Evolutionary conservation across 306 rosid genomes (phyloP).

Genomic region (Dalbergia oliveri): DNA sequence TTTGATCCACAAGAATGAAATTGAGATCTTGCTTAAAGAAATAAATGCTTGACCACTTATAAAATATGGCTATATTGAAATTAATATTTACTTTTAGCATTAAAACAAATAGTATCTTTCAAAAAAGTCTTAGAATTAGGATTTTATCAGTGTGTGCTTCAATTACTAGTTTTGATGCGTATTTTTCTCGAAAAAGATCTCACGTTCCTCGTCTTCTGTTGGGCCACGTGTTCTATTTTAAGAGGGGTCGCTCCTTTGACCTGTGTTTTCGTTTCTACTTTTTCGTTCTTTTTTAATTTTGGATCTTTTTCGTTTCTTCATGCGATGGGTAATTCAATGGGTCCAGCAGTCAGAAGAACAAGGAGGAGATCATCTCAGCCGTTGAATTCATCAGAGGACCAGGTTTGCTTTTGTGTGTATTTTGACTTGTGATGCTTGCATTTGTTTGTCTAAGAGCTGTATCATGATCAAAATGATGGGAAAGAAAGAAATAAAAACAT

Average conservation of each 20-base stretch:
- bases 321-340: conserved; percentile 33
- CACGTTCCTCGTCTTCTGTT: neutral
- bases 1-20: too few species aligned
- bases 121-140: too few species aligned
- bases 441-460: neutral
- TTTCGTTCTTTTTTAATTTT: neutral
- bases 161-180: too few species aligned
- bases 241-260: conserved; percentile 25
- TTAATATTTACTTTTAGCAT: too few species aligned
- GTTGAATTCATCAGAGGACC: conserved; percentile 59
- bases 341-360: conserved; percentile 47
- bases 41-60: too few species aligned
- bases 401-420: conserved; percentile 49
- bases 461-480: neutral
- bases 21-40: too few species aligned
- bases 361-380: conserved; percentile 58
- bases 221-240: neutral
- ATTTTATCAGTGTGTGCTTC: too few species aligned
- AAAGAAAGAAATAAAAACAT: neutral
- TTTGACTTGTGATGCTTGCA: too few species aligned
- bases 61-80: too few species aligned
- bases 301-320: neutral
- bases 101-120: too few species aligned
- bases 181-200: neutral
- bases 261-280: neutral